These are phyloP conservation scores for Tolypocladium guangdongense DNA, from an alignment of 2,329 filamentous ascomycete genomes.

Conservation along the genomic window DNA sequence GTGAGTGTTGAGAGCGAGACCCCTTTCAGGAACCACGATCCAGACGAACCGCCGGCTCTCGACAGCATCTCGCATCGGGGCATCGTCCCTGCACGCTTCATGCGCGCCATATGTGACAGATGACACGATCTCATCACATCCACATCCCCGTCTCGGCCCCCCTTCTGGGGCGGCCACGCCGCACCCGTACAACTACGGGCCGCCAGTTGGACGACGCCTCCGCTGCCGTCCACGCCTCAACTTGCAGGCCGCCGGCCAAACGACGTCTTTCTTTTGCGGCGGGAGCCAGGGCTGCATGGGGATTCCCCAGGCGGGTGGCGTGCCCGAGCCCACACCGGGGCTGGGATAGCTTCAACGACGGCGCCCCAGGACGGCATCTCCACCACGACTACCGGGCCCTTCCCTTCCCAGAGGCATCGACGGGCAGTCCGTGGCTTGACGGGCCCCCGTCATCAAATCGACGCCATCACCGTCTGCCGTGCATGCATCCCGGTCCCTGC, in stretches of 20 bases:
- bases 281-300: no score
- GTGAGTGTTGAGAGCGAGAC: no score
- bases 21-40: no score
- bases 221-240: background rate
- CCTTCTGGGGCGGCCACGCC: background rate
- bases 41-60: no score
- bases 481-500: background rate
- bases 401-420: background rate
- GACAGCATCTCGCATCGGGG: background rate
- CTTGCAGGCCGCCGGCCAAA: no score
- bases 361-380: background rate
- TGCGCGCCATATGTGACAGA: background rate
- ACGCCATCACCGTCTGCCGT: background rate
- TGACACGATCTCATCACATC: background rate
- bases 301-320: no score
- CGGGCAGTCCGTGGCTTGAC: background rate
- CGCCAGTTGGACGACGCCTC: no score
- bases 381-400: no score
- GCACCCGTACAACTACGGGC: no score
- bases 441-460: background rate
- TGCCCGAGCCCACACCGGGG: background rate
- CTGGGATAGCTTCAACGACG: background rate
- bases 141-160: no score
- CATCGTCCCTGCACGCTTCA: background rate
- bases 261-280: no score